Evolutionary conservation across 768 basidiomycete genomes (phyloP).

Genomic region (Nevesoporus exiguus): DNA sequence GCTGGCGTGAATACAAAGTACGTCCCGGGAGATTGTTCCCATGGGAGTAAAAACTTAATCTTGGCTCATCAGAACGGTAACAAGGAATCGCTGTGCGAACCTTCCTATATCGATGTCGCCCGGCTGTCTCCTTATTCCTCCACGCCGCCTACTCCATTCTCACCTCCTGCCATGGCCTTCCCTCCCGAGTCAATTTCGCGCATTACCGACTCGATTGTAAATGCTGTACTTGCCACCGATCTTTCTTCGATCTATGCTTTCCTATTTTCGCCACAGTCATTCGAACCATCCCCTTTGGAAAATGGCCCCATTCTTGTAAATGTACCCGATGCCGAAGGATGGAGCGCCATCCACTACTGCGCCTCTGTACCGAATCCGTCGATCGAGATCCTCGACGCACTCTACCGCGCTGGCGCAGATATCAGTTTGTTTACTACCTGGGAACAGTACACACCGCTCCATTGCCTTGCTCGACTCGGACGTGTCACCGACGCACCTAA

Average conservation of each 20-base stretch:
- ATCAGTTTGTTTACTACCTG: conserved; percentile 62
- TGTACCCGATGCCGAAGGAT: conserved; percentile 60
- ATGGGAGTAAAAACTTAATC: conserved; percentile 3
- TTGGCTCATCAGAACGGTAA: conserved; percentile 28
- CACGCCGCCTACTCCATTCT: conserved; percentile 25
- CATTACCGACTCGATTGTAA: conserved; percentile 51
- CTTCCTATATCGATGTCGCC: conserved; percentile 19
- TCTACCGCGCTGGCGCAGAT: conserved; percentile 77
- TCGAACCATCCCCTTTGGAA: conserved; percentile 41
- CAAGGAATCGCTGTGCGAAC: conserved; percentile 26
- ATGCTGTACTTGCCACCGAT: conserved; percentile 49
- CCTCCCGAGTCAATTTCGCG: conserved; percentile 39
- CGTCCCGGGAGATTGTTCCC: conserved; percentile 9
- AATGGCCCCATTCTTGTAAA: conserved; percentile 57
- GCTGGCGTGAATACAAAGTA: conserved; percentile 61
- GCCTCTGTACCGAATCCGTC: conserved; percentile 54
- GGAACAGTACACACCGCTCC: conserved; percentile 65
- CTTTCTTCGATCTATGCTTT: conserved; percentile 49
- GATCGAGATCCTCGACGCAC: conserved; percentile 58
- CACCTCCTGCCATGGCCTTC: conserved; percentile 33
- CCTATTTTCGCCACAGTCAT: conserved; percentile 47
- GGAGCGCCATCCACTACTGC: conserved; percentile 73
- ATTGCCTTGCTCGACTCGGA: conserved; percentile 53
- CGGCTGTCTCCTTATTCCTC: conserved; percentile 28
- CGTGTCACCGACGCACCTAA: conserved; percentile 34